These are phyloP conservation scores for Alternaria solani DNA, from an alignment of 2,329 filamentous ascomycete species.

Conservation along the genomic window DNA sequence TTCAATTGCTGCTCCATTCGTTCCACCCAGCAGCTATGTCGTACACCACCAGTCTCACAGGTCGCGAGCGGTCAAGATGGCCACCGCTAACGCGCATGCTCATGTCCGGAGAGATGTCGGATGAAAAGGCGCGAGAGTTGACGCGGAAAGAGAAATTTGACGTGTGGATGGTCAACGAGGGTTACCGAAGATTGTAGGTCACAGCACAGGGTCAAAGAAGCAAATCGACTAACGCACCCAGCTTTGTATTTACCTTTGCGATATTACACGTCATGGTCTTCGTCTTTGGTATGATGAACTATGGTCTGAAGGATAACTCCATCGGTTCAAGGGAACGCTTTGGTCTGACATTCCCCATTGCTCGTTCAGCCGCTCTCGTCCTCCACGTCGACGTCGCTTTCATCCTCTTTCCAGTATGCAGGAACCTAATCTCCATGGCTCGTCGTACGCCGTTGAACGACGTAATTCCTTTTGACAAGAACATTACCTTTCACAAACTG, in stretches of 20 bases:
- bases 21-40: conserved; percentile 36
- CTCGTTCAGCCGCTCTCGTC: conserved; percentile 76
- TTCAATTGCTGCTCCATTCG: conserved; percentile 21
- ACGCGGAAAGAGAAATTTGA: conserved; percentile 77
- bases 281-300: conserved; percentile 81
- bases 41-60: conserved; percentile 47
- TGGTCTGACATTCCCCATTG: conserved; percentile 78
- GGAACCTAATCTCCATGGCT: conserved; percentile 81
- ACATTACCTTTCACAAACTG: conserved; percentile 86
- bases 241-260: conserved; percentile 79
- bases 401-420: conserved; percentile 81
- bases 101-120: conserved; percentile 82
- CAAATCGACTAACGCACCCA: conserved; percentile 51
- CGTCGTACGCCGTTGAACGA: conserved; percentile 84
- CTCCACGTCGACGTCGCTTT: conserved; percentile 84
- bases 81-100: conserved; percentile 83
- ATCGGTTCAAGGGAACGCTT: conserved; percentile 72
- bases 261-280: conserved; percentile 79
- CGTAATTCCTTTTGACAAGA: conserved; percentile 88
- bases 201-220: not conserved
- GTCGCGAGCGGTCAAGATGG: conserved; percentile 77
- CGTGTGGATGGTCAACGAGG: conserved; percentile 90
- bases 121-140: conserved; percentile 73
- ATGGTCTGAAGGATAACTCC: conserved; percentile 77
- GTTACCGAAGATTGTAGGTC: conserved; percentile 78